phyloP scores from a whole-genome alignment of 495 filamentous ascomycete genomes.

The Aspergillus cristatus region DNA sequence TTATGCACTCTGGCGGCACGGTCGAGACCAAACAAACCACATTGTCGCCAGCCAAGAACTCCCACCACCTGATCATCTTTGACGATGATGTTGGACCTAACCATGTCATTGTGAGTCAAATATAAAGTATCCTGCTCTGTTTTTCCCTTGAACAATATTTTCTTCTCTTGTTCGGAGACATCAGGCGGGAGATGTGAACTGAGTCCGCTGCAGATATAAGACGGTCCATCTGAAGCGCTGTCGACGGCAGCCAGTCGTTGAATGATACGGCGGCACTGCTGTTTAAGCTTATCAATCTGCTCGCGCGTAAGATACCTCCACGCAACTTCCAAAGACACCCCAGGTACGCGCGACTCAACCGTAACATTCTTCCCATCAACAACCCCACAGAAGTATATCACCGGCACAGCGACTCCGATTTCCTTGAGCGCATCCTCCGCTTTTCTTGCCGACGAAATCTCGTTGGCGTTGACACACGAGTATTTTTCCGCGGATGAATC shows the following conservation, averaged over 20 bases:
- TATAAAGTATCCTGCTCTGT: constrained; percentile 16
- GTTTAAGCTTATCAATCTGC: constrained; percentile 26
- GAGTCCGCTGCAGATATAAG: constrained; percentile 30
- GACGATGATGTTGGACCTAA: constrained; percentile 31
- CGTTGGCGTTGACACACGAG: constrained; percentile 53
- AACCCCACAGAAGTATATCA: constrained; percentile 31
- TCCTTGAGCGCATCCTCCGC: constrained; percentile 26
- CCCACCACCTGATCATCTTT: constrained; percentile 30
- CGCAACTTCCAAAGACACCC: constrained; percentile 35
- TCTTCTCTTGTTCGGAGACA: constrained; percentile 16
- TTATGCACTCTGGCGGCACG: constrained; percentile 26
- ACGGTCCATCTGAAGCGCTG: constrained; percentile 17
- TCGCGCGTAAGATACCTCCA: constrained; percentile 29
- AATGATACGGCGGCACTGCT: constrained; percentile 28
- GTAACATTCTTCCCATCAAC: constrained; percentile 34
- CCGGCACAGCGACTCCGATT: constrained; percentile 27
- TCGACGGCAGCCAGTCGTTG: constrained; percentile 21
- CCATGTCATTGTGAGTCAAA: constrained; percentile 32
- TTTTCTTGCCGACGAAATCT: constrained; percentile 29
- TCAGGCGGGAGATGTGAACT: constrained; percentile 23
- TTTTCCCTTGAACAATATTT: constrained; percentile 25
- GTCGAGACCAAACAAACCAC: constrained; percentile 33
- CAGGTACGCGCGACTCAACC: constrained; percentile 34
- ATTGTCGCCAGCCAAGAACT: constrained; percentile 32
- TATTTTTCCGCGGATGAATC: constrained; percentile 21